These are phyloP conservation scores for Croton laevigatus DNA, from an alignment of 441 rosid genomes.

Conservation along the genomic window DNA sequence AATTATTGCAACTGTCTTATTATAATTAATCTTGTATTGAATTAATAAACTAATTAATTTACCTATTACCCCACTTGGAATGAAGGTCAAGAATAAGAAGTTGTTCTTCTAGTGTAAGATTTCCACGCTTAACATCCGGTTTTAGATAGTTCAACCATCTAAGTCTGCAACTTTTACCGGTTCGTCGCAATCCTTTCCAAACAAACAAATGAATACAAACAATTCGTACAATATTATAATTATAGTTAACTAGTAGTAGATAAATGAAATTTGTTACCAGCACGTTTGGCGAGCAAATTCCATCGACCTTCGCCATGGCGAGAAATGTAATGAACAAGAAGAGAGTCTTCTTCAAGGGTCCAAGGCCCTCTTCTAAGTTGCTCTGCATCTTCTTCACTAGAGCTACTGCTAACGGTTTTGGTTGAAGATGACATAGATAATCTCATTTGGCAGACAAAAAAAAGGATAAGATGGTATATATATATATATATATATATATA, in stretches of 20 bases:
- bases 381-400: slow-evolving; percentile 29
- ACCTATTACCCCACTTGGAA: slow-evolving; percentile 53
- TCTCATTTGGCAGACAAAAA: slow-evolving; percentile 7
- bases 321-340: slow-evolving; percentile 45
- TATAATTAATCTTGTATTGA: background rate
- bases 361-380: slow-evolving; percentile 67
- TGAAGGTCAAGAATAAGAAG: slow-evolving; percentile 50
- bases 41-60: background rate
- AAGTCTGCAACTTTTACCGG: slow-evolving; percentile 58
- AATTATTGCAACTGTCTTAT: background rate
- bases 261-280: slow-evolving; percentile 36
- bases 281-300: slow-evolving; percentile 52
- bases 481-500: background rate
- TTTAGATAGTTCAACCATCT: slow-evolving; percentile 61
- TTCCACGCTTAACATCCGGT: slow-evolving; percentile 57
- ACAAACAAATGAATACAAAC: background rate
- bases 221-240: no score
- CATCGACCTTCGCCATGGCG: slow-evolving; percentile 62
- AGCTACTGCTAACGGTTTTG: slow-evolving; percentile 14
- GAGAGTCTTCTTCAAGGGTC: slow-evolving; percentile 68
- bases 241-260: no score
- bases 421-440: slow-evolving; percentile 27
- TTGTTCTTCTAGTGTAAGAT: slow-evolving; percentile 47
- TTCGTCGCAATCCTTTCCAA: slow-evolving; percentile 44
- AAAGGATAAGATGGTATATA: background rate